Evolutionary conservation across 1,284 basidiomycete genomes (phyloP), one percentile per base, ranked within the genome.

Genomic region (Rhizoctonia solani): DNA sequence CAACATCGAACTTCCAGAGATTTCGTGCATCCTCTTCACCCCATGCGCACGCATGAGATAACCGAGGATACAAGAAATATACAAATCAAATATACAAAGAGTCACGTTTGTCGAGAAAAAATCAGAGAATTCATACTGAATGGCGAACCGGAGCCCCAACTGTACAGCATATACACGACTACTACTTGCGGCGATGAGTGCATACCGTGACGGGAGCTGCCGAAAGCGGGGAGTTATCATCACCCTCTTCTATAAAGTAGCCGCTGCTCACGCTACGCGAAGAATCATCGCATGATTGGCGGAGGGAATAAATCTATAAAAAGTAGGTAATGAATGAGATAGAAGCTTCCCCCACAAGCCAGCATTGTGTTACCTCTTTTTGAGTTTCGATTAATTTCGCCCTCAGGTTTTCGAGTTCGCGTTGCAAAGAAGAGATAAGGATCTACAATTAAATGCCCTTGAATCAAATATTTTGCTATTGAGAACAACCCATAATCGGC

Each of bases 351-450:
- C n/a, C 37, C 11, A 14, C 44, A 46, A 46, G 19, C 9, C 21
- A 14, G 11, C 9, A 6, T 19, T 46, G 19, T 34, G 46, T 32
- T 30, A 52, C 55, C 25, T 63, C 47, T 29, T 42, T 42, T 23
- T 63, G 47, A 34, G 37, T 32, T 11, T 63, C 37, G 34, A 63
- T 63, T 21, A 53, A 49, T 34, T 50, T 49, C 13, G 39, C 47
- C 23, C 59, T 49, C 21, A 34, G 46, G 14, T 37, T 29, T 16
- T 53, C 47, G 11, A 63, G 49, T n/a, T 50, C 59, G 13, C 25
- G 49, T 16, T 63, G 59, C 8, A 53, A 32, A 14, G 47, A 63
- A 11, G 59, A 23, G 19, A 63, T 42, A 19, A 63, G 21, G 47
- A 53, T 14, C 59, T 63, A 9, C 13, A 30, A 13, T n/a, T 23